phyloP scores from a whole-genome alignment of 2,329 filamentous ascomycete genomes.

The Acephala macrosclerotiorum region DNA sequence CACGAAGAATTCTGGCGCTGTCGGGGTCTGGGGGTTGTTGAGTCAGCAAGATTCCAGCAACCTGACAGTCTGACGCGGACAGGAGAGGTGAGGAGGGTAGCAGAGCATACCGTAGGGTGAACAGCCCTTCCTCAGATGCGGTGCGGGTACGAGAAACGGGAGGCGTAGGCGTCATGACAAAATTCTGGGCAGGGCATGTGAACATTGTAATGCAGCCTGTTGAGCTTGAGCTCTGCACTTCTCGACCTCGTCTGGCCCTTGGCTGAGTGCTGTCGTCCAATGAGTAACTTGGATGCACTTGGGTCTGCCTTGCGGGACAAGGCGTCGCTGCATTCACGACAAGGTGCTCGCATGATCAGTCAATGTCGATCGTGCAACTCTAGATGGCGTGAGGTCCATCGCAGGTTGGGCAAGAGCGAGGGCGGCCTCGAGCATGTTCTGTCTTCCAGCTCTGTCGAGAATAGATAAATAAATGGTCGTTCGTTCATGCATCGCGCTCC shows the following conservation, averaged over 20 bases:
- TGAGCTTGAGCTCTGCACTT: not conserved
- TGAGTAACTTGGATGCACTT: constrained; percentile 1
- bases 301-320: constrained; percentile 21
- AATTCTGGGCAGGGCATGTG: constrained; percentile 7
- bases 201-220: constrained; percentile 16
- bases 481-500: constrained; percentile 3
- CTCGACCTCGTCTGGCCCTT: not conserved
- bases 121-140: not conserved
- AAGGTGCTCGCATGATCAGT: constrained; percentile 41
- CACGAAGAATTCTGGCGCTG: constrained; percentile 13
- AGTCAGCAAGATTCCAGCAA: constrained; percentile 27
- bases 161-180: constrained; percentile 6
- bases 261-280: constrained; percentile 18
- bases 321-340: constrained; percentile 27
- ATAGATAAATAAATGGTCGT: not conserved
- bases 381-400: constrained; percentile 32
- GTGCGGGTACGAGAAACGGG: constrained; percentile 5
- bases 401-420: not conserved
- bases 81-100: not conserved
- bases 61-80: constrained; percentile 5
- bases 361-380: constrained; percentile 36
- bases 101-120: not conserved
- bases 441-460: constrained; percentile 1
- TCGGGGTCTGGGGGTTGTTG: constrained; percentile 25
- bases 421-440: not conserved